Base-by-base conservation (phyloP, 2,329 filamentous ascomycete genomes). In the Orbilia blumenaviensis region DNA sequence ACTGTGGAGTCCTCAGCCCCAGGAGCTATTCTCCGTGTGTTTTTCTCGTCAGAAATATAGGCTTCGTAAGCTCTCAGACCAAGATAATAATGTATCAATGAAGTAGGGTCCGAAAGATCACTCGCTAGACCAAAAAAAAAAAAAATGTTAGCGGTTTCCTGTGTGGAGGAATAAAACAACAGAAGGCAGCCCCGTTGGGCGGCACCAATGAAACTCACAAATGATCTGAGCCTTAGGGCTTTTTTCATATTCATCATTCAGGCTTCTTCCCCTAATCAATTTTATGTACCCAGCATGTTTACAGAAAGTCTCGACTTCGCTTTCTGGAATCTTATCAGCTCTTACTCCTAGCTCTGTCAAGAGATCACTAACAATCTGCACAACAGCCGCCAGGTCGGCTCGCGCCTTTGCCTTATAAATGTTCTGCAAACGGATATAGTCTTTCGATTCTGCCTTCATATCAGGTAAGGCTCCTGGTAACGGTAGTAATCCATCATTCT, bases 281-380 rank as follows among this genome's bases (percentile, higher is more conserved):
- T 95, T 96, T 81, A 97, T 91, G 82, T 96, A 95, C 52, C 92
- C 91, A 58, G 94, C 94, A 79, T 96, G 96, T 84, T 96, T 97
- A 87, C 94, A 98, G 83, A 97, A 98, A 36, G 91, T 86, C 81
- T 97, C 94, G 50, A 98, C 90, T 80, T 97, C 92, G 63, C 48
- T 88, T 88, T 71, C 73, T 8, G 48, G 88, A 85, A 52, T 91
- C 86, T 68, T 96, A 86, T 78, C 82, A 81, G 79, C 84, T 85
- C 81, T 83, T 88, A 82, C 81, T 83, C 32, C 85, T 81, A 61
- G 83, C 82, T 34, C 85, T 82, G 52, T 88, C 89, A 44, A 93
- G 89, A 10, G 84, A 88, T 34, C 34, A 23, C 41, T 64, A 1
- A 76, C 72, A 41, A 76, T 54, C 10, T 86, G 84, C 1, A 93